Evolutionary conservation across 2,329 filamentous ascomycete species (phyloP).

Genomic region (Pseudogymnoascus sp.): DNA sequence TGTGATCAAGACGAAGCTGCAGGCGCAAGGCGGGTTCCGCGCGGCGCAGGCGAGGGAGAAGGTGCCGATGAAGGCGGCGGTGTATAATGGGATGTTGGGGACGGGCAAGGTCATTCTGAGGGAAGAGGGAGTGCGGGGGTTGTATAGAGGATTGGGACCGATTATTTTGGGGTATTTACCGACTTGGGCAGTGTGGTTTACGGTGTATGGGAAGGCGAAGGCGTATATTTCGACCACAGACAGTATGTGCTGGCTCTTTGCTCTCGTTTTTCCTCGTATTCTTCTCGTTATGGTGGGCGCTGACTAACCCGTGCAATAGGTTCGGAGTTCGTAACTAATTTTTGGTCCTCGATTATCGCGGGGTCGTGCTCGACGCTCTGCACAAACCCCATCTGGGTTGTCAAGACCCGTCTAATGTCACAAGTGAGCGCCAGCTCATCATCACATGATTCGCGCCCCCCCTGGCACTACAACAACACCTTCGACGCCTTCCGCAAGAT

Average conservation of each 20-base stretch:
- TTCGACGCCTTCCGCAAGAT: constrained; percentile 91
- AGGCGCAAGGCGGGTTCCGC: constrained; percentile 83
- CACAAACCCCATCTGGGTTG: constrained; percentile 98
- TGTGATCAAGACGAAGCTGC: constrained; percentile 97
- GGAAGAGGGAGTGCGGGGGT: constrained; percentile 78
- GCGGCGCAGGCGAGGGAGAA: constrained; percentile 35
- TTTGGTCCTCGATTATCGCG: constrained; percentile 83
- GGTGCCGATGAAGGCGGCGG: constrained; percentile 21
- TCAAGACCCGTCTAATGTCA: constrained; percentile 97
- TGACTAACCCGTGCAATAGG: background rate
- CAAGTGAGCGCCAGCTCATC: constrained; percentile 58
- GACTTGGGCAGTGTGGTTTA: constrained; percentile 98
- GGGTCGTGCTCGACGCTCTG: constrained; percentile 87
- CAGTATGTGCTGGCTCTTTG: constrained; percentile 41
- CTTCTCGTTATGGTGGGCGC: background rate
- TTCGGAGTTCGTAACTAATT: constrained; percentile 55
- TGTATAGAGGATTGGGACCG: constrained; percentile 89
- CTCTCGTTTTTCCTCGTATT: background rate
- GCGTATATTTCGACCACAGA: constrained; percentile 59
- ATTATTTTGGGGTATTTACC: constrained; percentile 94
- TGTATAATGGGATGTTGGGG: constrained; percentile 82
- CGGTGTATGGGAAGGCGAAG: constrained; percentile 88
- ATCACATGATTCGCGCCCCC: constrained; percentile 49
- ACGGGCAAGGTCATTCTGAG: constrained; percentile 79
- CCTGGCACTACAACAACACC: constrained; percentile 87